Percentiles rank a stretch among this genome's conserved stretches.
These are phyloP conservation scores for Leishmania lainsoni DNA, from an alignment of 208 protist genomes.

Conservation along the genomic window DNA sequence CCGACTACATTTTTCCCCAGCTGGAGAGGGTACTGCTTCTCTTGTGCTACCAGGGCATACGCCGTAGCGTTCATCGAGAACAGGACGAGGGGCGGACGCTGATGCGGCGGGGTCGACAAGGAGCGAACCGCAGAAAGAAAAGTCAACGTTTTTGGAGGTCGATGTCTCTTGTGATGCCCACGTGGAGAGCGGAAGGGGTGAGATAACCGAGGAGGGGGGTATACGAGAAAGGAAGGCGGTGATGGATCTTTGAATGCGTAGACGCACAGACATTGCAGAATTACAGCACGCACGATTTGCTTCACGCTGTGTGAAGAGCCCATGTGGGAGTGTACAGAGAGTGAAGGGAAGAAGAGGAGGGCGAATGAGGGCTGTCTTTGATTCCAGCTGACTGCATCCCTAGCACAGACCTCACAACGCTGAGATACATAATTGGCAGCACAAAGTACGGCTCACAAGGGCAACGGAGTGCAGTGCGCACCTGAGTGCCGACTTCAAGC, in stretches of 20 bases:
- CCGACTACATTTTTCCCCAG: constrained; percentile 81
- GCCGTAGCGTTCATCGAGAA: constrained; percentile 11
- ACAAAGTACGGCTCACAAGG: not conserved
- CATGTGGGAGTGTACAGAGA: not conserved
- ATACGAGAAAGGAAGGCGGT: not conserved
- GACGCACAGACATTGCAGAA: not conserved
- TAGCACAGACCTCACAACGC: not conserved
- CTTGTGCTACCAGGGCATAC: constrained; percentile 28
- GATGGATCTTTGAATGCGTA: not conserved
- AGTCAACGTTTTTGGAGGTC: not conserved
- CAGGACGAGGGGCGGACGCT: not conserved
- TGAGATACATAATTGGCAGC: not conserved
- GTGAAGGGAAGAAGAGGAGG: not conserved
- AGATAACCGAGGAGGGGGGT: not conserved
- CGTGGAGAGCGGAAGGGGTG: not conserved
- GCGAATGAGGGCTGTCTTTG: not conserved
- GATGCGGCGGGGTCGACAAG: not conserved
- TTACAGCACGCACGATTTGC: not conserved
- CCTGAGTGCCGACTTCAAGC: not conserved
- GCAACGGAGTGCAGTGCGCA: not conserved
- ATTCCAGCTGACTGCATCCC: not conserved
- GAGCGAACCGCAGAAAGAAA: not conserved
- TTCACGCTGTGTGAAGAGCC: not conserved
- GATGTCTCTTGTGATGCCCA: not conserved
- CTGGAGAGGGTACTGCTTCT: constrained; percentile 36